A percentile compares a stretch with the other conserved stretches of the same genome.
These are phyloP conservation scores for Colletotrichum lupini DNA, from an alignment of 2,329 filamentous ascomycete genomes.

Conservation along the genomic window DNA sequence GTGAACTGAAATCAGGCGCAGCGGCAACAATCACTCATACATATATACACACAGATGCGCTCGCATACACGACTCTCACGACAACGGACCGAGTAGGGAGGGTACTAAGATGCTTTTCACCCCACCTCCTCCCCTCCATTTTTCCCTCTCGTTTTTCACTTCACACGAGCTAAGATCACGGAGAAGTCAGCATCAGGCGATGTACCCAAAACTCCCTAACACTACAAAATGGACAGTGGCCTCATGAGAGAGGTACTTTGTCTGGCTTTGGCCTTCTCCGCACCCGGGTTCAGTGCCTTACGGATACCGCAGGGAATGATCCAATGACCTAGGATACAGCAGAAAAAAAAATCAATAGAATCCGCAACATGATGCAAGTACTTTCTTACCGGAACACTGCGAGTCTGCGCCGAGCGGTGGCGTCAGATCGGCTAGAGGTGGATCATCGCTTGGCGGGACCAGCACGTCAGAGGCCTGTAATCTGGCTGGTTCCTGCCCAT, in stretches of 20 bases:
- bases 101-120: background rate
- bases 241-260: background rate
- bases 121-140: background rate
- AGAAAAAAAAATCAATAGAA: background rate
- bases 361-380: background rate
- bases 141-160: background rate
- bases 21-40: background rate
- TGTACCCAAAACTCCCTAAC: background rate
- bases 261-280: background rate
- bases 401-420: conserved; percentile 10
- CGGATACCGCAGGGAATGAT: too few species aligned
- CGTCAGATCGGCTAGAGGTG: conserved; percentile 35
- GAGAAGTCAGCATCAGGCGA: background rate
- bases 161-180: background rate
- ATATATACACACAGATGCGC: background rate
- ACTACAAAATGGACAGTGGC: background rate
- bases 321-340: background rate
- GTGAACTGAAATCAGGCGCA: background rate
- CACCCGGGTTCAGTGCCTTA: background rate
- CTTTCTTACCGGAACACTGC: too few species aligned
- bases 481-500: background rate
- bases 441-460: conserved; percentile 24
- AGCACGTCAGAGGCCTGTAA: conserved; percentile 1
- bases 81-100: background rate
- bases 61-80: background rate